Percentiles rank a stretch among this genome's conserved stretches.
Evolutionary conservation across 495 filamentous ascomycete species (phyloP).

Genomic region (Podospora australis): DNA sequence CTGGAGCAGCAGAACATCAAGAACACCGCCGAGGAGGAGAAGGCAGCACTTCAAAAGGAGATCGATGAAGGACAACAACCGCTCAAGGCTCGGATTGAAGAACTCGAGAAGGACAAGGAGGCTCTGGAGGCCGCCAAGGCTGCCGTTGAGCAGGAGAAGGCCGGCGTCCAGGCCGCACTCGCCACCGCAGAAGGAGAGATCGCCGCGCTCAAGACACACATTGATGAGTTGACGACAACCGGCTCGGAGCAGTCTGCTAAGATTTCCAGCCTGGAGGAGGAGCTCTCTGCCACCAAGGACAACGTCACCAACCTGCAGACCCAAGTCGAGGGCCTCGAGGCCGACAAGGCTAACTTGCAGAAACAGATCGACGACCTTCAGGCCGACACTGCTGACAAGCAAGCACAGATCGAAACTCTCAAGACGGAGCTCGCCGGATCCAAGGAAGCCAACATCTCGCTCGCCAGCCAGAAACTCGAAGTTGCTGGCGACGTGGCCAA

Average conservation of each 20-base stretch:
- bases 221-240: slow-evolving; percentile 19
- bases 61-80: slow-evolving; percentile 16
- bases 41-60: slow-evolving; percentile 16
- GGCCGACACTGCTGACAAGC: slow-evolving; percentile 13
- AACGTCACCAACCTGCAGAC: slow-evolving; percentile 14
- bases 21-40: slow-evolving; percentile 12
- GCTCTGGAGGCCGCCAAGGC: slow-evolving; percentile 24
- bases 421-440: slow-evolving; percentile 24
- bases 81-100: slow-evolving; percentile 20
- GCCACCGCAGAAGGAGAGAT: slow-evolving; percentile 20
- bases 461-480: slow-evolving; percentile 26
- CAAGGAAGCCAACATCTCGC: slow-evolving; percentile 27
- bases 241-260: slow-evolving; percentile 17
- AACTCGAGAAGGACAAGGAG: slow-evolving; percentile 34
- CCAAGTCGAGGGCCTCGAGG: slow-evolving; percentile 28
- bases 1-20: slow-evolving; percentile 6
- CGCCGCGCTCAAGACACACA: slow-evolving; percentile 14
- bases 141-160: slow-evolving; percentile 29
- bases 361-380: slow-evolving; percentile 24
- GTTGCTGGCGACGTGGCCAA: slow-evolving; percentile 18
- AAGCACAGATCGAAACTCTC: slow-evolving; percentile 21
- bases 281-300: slow-evolving; percentile 15
- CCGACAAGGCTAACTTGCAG: slow-evolving; percentile 30
- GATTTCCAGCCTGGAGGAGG: slow-evolving; percentile 15
- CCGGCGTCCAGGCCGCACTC: slow-evolving; percentile 24